These are phyloP conservation scores for Huntiella omanensis DNA, from an alignment of 2,329 filamentous ascomycete genomes.

Conservation along the genomic window DNA sequence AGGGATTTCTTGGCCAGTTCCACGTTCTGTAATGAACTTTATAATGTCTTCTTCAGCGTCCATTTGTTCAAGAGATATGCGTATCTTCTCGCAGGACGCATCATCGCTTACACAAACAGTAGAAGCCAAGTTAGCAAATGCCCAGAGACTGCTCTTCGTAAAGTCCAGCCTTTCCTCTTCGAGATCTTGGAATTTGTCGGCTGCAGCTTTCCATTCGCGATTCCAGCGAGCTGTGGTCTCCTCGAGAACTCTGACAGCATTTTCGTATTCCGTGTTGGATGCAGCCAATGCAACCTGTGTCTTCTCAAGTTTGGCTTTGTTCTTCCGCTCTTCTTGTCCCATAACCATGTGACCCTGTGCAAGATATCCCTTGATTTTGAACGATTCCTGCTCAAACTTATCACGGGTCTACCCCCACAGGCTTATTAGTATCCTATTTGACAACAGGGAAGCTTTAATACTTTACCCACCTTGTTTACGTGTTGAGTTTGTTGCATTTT, in stretches of 20 bases:
- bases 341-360: constrained; percentile 99
- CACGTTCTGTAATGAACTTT: constrained; percentile 68
- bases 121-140: constrained; percentile 89
- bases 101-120: constrained; percentile 97
- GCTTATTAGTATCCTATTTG: constrained; percentile 7
- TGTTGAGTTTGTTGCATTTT: constrained; percentile 81
- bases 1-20: constrained; percentile 92
- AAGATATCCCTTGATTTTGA: constrained; percentile 96
- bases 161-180: constrained; percentile 96
- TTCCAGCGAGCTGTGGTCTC: constrained; percentile 95
- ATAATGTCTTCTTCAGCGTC: constrained; percentile 93
- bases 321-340: constrained; percentile 97
- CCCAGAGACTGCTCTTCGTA: constrained; percentile 94
- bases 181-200: constrained; percentile 97
- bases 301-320: constrained; percentile 97
- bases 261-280: constrained; percentile 85
- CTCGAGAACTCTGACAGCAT: constrained; percentile 78
- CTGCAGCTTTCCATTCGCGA: constrained; percentile 91
- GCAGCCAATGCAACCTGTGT: constrained; percentile 87
- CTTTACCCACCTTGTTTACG: constrained; percentile 69
- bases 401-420: constrained; percentile 49
- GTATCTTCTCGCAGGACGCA: constrained; percentile 87
- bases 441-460: background rate
- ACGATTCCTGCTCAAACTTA: constrained; percentile 88
- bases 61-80: constrained; percentile 80